phyloP scores from a whole-genome alignment of 2,329 filamentous ascomycete genomes.

The Talaromyces atroroseus region DNA sequence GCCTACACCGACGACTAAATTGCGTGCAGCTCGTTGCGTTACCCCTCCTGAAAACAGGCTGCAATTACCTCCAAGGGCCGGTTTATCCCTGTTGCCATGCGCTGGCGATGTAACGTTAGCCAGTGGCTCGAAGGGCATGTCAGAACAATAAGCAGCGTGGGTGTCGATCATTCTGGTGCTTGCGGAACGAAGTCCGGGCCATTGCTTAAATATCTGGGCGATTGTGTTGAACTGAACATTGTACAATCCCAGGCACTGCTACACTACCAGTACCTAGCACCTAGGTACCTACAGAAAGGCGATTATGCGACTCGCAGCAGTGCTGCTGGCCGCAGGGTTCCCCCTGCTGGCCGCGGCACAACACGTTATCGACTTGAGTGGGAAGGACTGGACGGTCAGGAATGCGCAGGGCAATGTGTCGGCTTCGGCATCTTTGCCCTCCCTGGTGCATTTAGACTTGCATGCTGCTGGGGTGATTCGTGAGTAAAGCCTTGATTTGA shows the following conservation, averaged over 20 bases:
- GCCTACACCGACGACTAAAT: too few relatives aligned
- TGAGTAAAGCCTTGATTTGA: conserved; percentile 25
- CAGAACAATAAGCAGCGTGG: not conserved
- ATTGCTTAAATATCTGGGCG: too few relatives aligned
- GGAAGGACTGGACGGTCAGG: conserved; percentile 41
- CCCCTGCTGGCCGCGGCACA: conserved; percentile 21
- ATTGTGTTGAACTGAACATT: too few relatives aligned
- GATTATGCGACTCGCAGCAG: not conserved
- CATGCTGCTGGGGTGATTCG: conserved; percentile 49
- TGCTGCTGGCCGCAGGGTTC: conserved; percentile 7
- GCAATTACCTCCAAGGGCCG: not conserved
- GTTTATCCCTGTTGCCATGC: not conserved
- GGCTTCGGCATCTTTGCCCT: conserved; percentile 52
- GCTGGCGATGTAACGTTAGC: not conserved
- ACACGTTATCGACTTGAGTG: conserved; percentile 38
- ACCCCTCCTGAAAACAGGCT: not conserved
- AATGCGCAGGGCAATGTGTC: conserved; percentile 46
- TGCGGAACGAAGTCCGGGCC: not conserved
- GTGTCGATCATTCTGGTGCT: not conserved
- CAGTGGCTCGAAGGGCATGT: not conserved
- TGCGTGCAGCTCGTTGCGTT: not conserved
- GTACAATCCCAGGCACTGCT: not conserved
- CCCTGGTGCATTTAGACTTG: conserved; percentile 56
- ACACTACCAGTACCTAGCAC: not conserved
- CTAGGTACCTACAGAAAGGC: not conserved